phyloP scores from a whole-genome alignment of 2,329 filamentous ascomycete species.

The Epichloe scottii region DNA sequence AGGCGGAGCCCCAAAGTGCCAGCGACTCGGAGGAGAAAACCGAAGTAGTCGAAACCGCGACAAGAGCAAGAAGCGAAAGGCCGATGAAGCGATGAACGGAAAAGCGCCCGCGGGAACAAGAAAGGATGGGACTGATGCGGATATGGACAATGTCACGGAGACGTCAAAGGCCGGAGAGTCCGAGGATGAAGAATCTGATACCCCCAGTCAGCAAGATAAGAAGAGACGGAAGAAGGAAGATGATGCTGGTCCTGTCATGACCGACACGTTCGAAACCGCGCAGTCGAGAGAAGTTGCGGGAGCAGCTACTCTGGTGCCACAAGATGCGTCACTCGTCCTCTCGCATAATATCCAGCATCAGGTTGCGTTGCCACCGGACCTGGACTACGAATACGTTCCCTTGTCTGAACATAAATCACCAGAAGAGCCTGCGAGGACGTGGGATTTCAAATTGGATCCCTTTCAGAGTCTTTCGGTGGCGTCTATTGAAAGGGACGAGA shows the following conservation, averaged over 20 bases:
- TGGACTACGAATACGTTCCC: conserved; percentile 90
- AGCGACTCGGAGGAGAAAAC: conserved; percentile 31
- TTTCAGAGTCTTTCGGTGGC: conserved; percentile 93
- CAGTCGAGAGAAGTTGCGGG: conserved; percentile 82
- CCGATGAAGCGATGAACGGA: conserved; percentile 64
- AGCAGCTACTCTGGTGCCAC: conserved; percentile 52
- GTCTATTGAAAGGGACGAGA: conserved; percentile 92
- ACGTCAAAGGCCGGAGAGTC: conserved; percentile 24
- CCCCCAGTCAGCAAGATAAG: conserved; percentile 43
- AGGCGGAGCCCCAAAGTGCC: conserved; percentile 25
- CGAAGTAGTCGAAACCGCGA: conserved; percentile 42
- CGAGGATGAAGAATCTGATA: conserved; percentile 26
- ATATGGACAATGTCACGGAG: conserved; percentile 30
- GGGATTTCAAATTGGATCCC: conserved; percentile 85
- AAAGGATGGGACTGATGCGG: conserved; percentile 15
- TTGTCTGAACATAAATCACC: conserved; percentile 90
- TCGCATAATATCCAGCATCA: conserved; percentile 98
- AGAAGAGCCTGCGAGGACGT: conserved; percentile 69
- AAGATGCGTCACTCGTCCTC: conserved; percentile 64
- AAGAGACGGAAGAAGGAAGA: conserved; percentile 52
- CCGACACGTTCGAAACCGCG: conserved; percentile 90
- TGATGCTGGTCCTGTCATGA: conserved; percentile 62
- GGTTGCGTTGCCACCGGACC: conserved; percentile 83
- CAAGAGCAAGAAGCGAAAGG: conserved; percentile 74
- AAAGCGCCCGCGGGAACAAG: conserved; percentile 9